Conservation (phyloP, 179 eudicot species). For the Beta lomatogona region DNA sequence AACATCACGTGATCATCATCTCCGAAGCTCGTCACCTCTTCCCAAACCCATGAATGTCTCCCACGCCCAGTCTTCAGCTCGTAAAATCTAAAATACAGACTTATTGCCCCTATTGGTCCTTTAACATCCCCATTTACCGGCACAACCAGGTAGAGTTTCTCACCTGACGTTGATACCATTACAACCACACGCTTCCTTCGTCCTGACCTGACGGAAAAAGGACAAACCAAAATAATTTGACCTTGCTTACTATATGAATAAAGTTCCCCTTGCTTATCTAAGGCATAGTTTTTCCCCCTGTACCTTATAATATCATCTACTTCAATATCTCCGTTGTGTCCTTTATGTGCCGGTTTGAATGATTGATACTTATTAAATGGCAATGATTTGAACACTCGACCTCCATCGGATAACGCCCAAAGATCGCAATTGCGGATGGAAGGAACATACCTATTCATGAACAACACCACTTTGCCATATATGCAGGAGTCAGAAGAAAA, state of each 20-base stretch:
- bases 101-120: neutral
- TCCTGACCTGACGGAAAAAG: too few relatives aligned
- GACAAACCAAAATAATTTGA: neutral
- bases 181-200: neutral
- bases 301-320: conserved; percentile 16
- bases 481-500: neutral
- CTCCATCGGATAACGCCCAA: neutral
- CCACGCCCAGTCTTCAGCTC: too few relatives aligned
- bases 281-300: neutral
- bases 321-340: too few relatives aligned
- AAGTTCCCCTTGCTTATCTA: conserved; percentile 12
- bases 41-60: conserved; percentile 22
- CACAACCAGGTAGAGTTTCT: neutral
- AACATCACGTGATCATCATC: conserved; percentile 7
- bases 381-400: neutral
- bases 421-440: neutral
- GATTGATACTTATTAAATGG: neutral
- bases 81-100: conserved; percentile 11
- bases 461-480: too few relatives aligned
- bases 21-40: conserved; percentile 11
- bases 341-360: too few relatives aligned
- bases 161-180: neutral
- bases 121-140: neutral
- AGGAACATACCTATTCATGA: neutral
- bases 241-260: neutral